phyloP scores from a whole-genome alignment of 768 basidiomycete genomes.

The Suillus cothurnatus region DNA sequence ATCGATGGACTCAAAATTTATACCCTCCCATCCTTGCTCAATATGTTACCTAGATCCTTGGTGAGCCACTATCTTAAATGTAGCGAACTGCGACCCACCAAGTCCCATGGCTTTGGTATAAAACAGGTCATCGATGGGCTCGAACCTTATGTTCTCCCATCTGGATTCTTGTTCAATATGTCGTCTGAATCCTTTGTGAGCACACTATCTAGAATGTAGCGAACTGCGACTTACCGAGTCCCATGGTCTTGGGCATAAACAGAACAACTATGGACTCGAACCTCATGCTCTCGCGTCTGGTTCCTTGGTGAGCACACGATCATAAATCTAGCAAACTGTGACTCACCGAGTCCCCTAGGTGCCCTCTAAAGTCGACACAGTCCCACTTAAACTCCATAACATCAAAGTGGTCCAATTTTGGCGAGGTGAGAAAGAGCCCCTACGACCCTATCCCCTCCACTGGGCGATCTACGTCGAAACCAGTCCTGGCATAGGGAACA shows the following conservation, averaged over 20 bases:
- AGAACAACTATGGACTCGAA: background rate
- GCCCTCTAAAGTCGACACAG: constrained; percentile 12
- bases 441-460: constrained; percentile 20
- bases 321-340: background rate
- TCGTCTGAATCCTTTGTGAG: background rate
- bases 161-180: too few relatives aligned
- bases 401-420: constrained; percentile 33
- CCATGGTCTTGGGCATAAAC: background rate
- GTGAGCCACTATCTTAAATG: too few relatives aligned
- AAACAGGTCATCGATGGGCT: background rate
- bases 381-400: constrained; percentile 18
- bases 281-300: background rate
- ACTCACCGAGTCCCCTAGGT: background rate
- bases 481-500: constrained; percentile 17
- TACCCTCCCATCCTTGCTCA: too few relatives aligned
- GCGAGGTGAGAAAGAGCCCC: constrained; percentile 13
- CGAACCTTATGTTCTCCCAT: background rate
- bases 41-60: too few relatives aligned
- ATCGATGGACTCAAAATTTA: too few relatives aligned
- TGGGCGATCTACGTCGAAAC: constrained; percentile 33
- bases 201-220: too few relatives aligned
- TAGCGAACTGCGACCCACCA: background rate
- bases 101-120: too few relatives aligned
- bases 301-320: background rate
- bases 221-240: background rate